These are phyloP conservation scores for Telfairia occidentalis DNA, from an alignment of 331 rosid species.

Conservation along the genomic window DNA sequence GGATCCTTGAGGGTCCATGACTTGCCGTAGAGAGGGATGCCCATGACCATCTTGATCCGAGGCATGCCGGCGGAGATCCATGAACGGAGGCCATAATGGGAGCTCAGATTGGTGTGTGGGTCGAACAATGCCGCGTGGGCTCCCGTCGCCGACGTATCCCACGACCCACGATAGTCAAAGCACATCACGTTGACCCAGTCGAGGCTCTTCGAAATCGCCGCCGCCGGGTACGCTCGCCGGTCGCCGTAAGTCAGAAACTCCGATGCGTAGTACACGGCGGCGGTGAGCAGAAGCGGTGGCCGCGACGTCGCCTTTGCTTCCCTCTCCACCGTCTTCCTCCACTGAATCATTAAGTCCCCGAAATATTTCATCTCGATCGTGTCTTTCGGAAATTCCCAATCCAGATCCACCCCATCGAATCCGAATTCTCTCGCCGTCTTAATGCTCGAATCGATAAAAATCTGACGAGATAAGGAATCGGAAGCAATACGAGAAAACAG, in stretches of 20 bases:
- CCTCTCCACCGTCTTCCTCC: conserved; percentile 19
- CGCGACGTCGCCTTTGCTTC: conserved; percentile 18
- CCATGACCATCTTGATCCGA: conserved; percentile 39
- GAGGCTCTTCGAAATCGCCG: conserved; percentile 24
- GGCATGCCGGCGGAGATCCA: conserved; percentile 45
- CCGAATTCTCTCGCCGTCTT: conserved; percentile 42
- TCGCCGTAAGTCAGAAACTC: conserved; percentile 9
- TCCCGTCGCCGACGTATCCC: conserved; percentile 40
- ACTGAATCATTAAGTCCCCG: conserved; percentile 24
- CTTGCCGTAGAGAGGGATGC: conserved; percentile 45
- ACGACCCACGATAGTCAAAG: conserved; percentile 44
- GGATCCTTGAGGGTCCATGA: conserved; percentile 49
- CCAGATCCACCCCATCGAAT: conserved; percentile 55
- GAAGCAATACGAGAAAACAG: conserved; percentile 34
- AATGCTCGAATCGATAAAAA: conserved; percentile 45
- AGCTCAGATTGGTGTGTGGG: conserved; percentile 31
- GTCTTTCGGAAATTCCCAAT: conserved; percentile 59
- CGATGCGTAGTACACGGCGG: conserved; percentile 59
- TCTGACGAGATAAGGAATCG: conserved; percentile 21
- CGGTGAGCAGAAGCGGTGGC: conserved; percentile 44
- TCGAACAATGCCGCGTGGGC: conserved; percentile 36
- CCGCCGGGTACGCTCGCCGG: conserved; percentile 28
- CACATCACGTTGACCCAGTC: conserved; percentile 64
- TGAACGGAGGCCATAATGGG: conserved; percentile 37
- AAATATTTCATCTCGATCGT: conserved; percentile 30